Evolutionary conservation across 1,284 basidiomycete genomes (phyloP).

Genomic region (Trichosporon coremiiforme): DNA sequence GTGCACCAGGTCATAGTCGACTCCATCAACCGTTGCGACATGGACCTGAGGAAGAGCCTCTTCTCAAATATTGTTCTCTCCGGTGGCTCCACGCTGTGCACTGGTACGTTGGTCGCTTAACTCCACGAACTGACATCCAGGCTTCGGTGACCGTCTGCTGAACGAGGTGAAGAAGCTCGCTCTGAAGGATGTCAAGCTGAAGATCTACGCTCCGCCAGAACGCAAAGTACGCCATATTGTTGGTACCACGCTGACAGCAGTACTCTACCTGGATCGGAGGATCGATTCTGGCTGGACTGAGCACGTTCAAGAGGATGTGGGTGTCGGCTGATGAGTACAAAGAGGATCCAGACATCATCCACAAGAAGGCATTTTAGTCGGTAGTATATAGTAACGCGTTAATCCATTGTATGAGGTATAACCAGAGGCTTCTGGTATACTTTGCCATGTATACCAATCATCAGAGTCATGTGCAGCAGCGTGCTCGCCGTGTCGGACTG

Average conservation of each 20-base stretch:
- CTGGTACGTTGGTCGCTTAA: conserved; percentile 60
- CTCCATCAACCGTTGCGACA: conserved; percentile 60
- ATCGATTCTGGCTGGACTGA: conserved; percentile 90
- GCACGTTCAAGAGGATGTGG: conserved; percentile 99
- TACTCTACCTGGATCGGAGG: conserved; percentile 99
- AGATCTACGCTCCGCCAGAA: conserved; percentile 99
- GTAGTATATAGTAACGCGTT: neutral
- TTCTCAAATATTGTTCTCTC: conserved; percentile 97
- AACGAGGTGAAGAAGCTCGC: conserved; percentile 95
- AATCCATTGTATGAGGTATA: conserved; percentile 18
- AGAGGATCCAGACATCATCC: conserved; percentile 97
- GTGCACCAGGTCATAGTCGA: conserved; percentile 79
- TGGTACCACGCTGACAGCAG: conserved; percentile 36
- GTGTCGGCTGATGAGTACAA: conserved; percentile 99
- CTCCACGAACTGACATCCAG: conserved; percentile 58
- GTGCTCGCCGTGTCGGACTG: neutral
- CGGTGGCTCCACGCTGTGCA: conserved; percentile 92
- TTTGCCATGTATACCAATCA: conserved; percentile 23
- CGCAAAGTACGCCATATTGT: conserved; percentile 64
- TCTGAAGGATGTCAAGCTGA: conserved; percentile 97
- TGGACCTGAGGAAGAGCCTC: conserved; percentile 88
- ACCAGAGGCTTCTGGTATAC: neutral
- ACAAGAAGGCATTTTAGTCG: conserved; percentile 59
- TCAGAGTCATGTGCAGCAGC: neutral
- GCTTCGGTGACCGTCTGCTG: conserved; percentile 92